phyloP scores from a whole-genome alignment of 2,329 filamentous ascomycete species.

The Anthostomella pinea region DNA sequence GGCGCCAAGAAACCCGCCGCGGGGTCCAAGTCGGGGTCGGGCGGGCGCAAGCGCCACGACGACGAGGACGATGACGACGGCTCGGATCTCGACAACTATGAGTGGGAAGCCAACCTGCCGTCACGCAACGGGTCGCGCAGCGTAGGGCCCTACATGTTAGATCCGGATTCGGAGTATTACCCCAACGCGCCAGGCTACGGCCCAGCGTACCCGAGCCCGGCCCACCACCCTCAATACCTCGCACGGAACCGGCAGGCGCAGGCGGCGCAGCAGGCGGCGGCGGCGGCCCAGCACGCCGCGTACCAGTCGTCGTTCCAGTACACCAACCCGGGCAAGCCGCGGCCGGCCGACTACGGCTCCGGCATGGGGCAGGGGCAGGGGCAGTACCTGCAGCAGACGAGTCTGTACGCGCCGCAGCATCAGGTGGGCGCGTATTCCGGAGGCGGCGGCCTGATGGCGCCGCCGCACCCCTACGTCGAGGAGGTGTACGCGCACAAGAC shows the following conservation, averaged over 20 bases:
- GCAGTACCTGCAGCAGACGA: conserved; percentile 38
- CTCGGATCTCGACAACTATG: conserved; percentile 46
- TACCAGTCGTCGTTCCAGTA: conserved; percentile 35
- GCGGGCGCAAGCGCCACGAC: conserved; percentile 14
- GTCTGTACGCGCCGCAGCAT: conserved; percentile 18
- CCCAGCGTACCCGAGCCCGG: no score
- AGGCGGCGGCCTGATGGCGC: conserved; percentile 4
- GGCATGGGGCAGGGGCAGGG: conserved; percentile 23
- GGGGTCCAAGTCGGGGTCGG: conserved; percentile 21
- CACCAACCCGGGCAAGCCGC: conserved; percentile 35
- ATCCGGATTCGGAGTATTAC: no score
- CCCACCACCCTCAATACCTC: no score
- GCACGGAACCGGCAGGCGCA: conserved; percentile 12
- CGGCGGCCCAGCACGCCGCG: conserved; percentile 8
- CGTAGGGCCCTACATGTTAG: no score
- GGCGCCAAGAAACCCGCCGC: conserved; percentile 24
- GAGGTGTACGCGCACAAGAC: conserved; percentile 25
- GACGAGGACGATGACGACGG: conserved; percentile 38
- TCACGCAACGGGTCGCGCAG: conserved; percentile 30
- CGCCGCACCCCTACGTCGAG: conserved; percentile 12
- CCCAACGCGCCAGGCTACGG: no score
- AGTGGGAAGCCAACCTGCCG: conserved; percentile 37
- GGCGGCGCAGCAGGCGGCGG: conserved; percentile 8
- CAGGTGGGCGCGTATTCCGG: conserved; percentile 14
- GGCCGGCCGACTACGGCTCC: conserved; percentile 37